A percentile compares a stretch with the other conserved stretches of the same genome.
These are phyloP conservation scores for Linderniella brevidens DNA, from an alignment of 257 asterid genomes.

Conservation along the genomic window DNA sequence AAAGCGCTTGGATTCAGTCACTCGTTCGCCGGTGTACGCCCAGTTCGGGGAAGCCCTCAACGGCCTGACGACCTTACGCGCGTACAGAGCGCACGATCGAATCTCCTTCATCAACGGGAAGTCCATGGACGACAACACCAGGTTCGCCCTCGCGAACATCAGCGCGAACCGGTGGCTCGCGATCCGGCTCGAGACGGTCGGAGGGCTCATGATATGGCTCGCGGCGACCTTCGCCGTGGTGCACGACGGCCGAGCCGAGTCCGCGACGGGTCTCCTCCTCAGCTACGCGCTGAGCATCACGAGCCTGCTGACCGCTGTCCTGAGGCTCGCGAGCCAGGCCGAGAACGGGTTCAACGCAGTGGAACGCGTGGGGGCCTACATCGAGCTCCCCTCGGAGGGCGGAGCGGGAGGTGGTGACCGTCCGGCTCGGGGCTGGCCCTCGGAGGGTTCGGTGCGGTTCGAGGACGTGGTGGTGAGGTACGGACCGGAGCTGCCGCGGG, in stretches of 20 bases:
- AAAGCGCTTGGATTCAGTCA: slow-evolving; percentile 80
- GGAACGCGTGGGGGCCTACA: slow-evolving; percentile 83
- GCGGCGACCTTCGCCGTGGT: slow-evolving; percentile 92
- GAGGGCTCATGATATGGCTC: slow-evolving; percentile 94
- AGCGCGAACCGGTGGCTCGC: slow-evolving; percentile 96
- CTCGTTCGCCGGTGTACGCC: slow-evolving; percentile 96
- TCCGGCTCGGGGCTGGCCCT: slow-evolving; percentile 97
- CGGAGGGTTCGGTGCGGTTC: slow-evolving; percentile 63
- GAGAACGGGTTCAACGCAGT: slow-evolving; percentile 91
- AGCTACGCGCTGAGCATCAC: slow-evolving; percentile 84
- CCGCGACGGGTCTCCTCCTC: slow-evolving; percentile 95
- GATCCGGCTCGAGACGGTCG: slow-evolving; percentile 79
- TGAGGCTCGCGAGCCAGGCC: slow-evolving; percentile 83
- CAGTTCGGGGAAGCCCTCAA: slow-evolving; percentile 94
- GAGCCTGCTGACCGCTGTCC: slow-evolving; percentile 57
- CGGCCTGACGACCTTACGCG: slow-evolving; percentile 84
- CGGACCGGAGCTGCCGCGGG: slow-evolving; percentile 96
- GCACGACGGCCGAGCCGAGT: slow-evolving; percentile 78
- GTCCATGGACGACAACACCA: slow-evolving; percentile 75
- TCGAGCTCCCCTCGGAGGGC: slow-evolving; percentile 78
- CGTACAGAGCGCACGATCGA: slow-evolving; percentile 89
- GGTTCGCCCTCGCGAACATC: slow-evolving; percentile 82
- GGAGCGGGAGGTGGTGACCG: slow-evolving; percentile 43
- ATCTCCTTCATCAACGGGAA: slow-evolving; percentile 78
- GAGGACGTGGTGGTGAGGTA: slow-evolving; percentile 72